A percentile compares a stretch with the other conserved stretches of the same genome.
phyloP scores from a whole-genome alignment of 441 rosid genomes.

The California macrophylla region DNA sequence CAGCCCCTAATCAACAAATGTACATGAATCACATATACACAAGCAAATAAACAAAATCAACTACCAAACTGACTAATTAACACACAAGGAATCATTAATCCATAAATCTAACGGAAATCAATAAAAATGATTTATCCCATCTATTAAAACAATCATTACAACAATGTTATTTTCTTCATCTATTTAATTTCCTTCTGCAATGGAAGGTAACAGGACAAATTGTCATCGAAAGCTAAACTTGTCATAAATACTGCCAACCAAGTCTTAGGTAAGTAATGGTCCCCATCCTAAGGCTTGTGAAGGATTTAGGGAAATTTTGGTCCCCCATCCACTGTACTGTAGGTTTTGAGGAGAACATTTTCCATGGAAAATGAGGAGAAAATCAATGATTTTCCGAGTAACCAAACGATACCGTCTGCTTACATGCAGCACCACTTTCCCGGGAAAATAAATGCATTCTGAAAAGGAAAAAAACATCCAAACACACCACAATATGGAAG shows the following conservation, averaged over 20 bases:
- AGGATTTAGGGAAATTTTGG: not conserved
- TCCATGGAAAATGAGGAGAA: not conserved
- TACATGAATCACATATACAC: not conserved
- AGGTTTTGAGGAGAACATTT: not conserved
- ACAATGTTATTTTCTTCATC: conserved; percentile 1
- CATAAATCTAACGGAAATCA: not conserved
- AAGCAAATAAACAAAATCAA: not conserved
- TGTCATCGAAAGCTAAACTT: conserved; percentile 2
- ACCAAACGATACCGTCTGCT: conserved; percentile 17
- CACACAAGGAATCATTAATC: not conserved
- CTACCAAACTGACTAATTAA: not conserved
- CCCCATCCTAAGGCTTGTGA: conserved; percentile 11
- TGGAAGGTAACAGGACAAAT: conserved; percentile 2
- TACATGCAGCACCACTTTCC: conserved; percentile 19
- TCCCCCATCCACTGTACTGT: conserved; percentile 12
- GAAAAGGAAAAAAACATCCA: not conserved
- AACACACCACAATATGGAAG: not conserved
- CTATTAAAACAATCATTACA: not conserved
- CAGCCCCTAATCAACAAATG: not conserved
- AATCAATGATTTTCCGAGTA: not conserved
- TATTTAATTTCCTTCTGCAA: not conserved
- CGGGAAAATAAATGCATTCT: conserved; percentile 3
- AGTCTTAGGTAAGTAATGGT: conserved; percentile 12
- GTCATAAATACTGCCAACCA: not conserved
- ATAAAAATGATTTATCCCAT: not conserved